phyloP scores from a whole-genome alignment of 2,329 filamentous ascomycete genomes.

The Aureobasidium leucospermi region DNA sequence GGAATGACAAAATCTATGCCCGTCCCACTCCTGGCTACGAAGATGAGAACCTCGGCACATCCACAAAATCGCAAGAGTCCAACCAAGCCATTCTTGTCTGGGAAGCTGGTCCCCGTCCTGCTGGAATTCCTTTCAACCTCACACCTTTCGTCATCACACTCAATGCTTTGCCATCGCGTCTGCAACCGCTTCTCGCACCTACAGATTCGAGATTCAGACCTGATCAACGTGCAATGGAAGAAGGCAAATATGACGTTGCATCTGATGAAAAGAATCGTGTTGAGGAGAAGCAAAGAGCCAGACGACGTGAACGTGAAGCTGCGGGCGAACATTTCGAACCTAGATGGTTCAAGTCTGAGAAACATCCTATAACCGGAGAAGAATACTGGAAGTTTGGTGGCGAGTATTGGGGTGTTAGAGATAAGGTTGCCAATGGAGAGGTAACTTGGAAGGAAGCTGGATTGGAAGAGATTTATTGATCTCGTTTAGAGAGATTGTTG shows the following conservation, averaged over 20 bases:
- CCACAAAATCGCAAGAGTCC: constrained; percentile 34
- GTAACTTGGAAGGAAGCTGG: constrained; percentile 54
- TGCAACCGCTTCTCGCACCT: constrained; percentile 70
- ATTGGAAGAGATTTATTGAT: constrained; percentile 66
- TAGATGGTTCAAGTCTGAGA: constrained; percentile 72
- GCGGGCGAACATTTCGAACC: constrained; percentile 75
- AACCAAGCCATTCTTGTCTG: constrained; percentile 78
- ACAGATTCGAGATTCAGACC: constrained; percentile 90
- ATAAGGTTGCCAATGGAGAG: constrained; percentile 56
- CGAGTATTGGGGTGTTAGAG: constrained; percentile 75
- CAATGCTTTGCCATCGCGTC: constrained; percentile 82
- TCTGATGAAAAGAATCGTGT: constrained; percentile 90
- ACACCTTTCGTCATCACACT: constrained; percentile 93
- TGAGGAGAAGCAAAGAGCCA: constrained; percentile 81
- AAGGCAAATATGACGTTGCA: constrained; percentile 91
- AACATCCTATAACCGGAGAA: constrained; percentile 74
- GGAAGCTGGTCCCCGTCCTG: constrained; percentile 76
- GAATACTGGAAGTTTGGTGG: constrained; percentile 84
- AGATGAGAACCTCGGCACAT: constrained; percentile 38
- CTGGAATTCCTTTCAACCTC: constrained; percentile 89
- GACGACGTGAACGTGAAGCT: constrained; percentile 64
- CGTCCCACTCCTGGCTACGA: constrained; percentile 88
- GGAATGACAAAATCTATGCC: constrained; percentile 97
- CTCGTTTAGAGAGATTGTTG: not conserved
- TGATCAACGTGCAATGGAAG: constrained; percentile 96